Evolutionary conservation across 2,329 filamentous ascomycete genomes (phyloP).

Genomic region (Exophiala lecanii-corni): DNA sequence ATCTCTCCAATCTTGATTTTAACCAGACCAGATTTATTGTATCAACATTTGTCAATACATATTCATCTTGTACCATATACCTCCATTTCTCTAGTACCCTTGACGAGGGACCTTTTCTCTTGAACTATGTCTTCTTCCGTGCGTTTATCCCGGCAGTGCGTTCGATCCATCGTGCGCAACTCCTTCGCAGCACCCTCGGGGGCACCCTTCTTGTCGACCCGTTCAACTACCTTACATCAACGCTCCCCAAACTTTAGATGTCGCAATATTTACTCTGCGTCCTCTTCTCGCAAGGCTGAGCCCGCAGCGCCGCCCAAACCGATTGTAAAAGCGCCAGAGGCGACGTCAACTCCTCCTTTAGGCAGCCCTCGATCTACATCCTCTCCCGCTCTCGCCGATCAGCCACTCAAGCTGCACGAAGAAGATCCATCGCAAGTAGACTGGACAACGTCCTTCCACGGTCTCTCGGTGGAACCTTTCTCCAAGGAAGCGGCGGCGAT

Average conservation of each 20-base stretch:
- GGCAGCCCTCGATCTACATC: slow-evolving; percentile 29
- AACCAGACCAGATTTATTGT: too few species aligned
- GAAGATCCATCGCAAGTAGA: slow-evolving; percentile 54
- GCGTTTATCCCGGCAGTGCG: background rate
- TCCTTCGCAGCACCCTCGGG: too few species aligned
- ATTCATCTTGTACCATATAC: background rate
- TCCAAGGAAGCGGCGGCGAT: slow-evolving; percentile 63
- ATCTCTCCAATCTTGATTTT: too few species aligned
- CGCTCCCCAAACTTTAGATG: background rate
- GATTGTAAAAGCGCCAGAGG: background rate
- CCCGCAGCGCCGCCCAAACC: background rate
- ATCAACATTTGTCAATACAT: too few species aligned
- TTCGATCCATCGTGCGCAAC: background rate
- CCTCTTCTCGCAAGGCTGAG: background rate
- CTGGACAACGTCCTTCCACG: slow-evolving; percentile 81
- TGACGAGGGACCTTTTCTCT: background rate
- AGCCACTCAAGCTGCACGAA: slow-evolving; percentile 45
- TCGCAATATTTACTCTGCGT: background rate
- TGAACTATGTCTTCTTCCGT: background rate
- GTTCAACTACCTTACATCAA: too few species aligned
- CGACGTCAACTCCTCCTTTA: background rate
- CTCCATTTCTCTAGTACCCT: background rate
- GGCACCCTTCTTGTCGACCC: too few species aligned
- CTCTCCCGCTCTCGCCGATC: slow-evolving; percentile 31
- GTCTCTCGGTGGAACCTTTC: slow-evolving; percentile 68